Evolutionary conservation across 192 early-diverging fungal species (phyloP), one percentile per base, ranked within the genome.

Genomic region (Dispira simplex): DNA sequence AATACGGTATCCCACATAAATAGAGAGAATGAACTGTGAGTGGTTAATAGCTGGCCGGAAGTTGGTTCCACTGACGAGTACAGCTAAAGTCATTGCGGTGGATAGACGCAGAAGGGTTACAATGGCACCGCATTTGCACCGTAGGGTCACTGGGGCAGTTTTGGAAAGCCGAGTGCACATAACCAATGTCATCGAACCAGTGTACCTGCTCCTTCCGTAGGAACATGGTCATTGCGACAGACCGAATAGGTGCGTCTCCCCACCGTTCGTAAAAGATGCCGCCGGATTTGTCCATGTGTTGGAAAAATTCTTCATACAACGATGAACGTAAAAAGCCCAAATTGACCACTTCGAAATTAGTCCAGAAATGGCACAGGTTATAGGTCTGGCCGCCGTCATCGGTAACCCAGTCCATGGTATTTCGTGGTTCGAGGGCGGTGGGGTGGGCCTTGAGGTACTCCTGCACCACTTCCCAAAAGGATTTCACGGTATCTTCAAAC

Each of bases 181-280:
- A 86, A 8, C 82, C 85, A 49, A 87, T 72, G 62, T 87, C 82
- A 63, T 87, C 81, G 66, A 87, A 88, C 69, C 81, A 88, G 55
- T 85, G 83, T 8, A 88, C 69, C 66, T 86, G 74, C 39, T 79
- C 75, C 32, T 81, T 85, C n/a, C 65, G 62, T 63, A 86, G 65
- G 6, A 82, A 73, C 25, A 88, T 66, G 21, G 79, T 74, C 9
- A 77, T 85, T 6, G 75, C 82, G 44, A 88, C 66, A 12, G 82
- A 84, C 67, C 88, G 87, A 10, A 90, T 76, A n/a, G 87, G 77
- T 18, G 76, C 76, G 60, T 77, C 75, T 16, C 83, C 77, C 77
- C 79, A 86, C 25, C 85, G 70, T 70, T 89, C 90, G 64, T 93
- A 93, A 69, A 88, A 90, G 77, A 91, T 90, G 8, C 91, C 91